A percentile compares a stretch with the other conserved stretches of the same genome.
These are phyloP conservation scores for Acanthamoeba healyi DNA, from an alignment of 208 protist genomes.

Conservation along the genomic window DNA sequence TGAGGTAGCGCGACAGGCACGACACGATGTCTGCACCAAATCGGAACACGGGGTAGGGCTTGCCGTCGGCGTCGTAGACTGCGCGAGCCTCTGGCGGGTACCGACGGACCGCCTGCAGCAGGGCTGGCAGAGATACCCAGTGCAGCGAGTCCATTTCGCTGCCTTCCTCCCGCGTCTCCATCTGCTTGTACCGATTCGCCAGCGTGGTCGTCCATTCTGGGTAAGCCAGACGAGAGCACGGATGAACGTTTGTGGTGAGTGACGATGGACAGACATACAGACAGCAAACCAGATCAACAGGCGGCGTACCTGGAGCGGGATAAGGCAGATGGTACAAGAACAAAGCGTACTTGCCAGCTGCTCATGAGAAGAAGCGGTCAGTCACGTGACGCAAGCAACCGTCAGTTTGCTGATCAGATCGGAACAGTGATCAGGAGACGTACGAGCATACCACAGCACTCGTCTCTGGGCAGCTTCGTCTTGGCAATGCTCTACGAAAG, in stretches of 20 bases:
- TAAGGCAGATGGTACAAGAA: slow-evolving; percentile 18
- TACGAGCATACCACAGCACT: slow-evolving; percentile 55
- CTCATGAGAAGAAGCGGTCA: background rate
- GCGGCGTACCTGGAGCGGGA: background rate
- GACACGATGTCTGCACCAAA: background rate
- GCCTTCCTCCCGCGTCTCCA: background rate
- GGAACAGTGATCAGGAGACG: background rate
- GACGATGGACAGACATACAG: too few relatives aligned
- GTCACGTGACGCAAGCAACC: too few relatives aligned
- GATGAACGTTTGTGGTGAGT: too few relatives aligned
- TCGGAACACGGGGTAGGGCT: slow-evolving; percentile 22
- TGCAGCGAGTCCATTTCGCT: slow-evolving; percentile 56
- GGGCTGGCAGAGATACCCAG: slow-evolving; percentile 10
- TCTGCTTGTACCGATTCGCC: background rate
- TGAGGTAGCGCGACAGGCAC: background rate
- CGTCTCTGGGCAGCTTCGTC: background rate
- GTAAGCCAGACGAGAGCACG: background rate
- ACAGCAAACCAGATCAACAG: too few relatives aligned
- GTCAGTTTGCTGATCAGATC: too few relatives aligned
- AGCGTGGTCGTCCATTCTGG: background rate
- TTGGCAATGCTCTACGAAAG: background rate
- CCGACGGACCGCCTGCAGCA: background rate
- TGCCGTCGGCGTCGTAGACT: slow-evolving; percentile 11
- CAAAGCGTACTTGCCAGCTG: slow-evolving; percentile 32
- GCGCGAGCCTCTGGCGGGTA: background rate